Conservation (phyloP, 306 rosid species). For the Corylus americana region DNA sequence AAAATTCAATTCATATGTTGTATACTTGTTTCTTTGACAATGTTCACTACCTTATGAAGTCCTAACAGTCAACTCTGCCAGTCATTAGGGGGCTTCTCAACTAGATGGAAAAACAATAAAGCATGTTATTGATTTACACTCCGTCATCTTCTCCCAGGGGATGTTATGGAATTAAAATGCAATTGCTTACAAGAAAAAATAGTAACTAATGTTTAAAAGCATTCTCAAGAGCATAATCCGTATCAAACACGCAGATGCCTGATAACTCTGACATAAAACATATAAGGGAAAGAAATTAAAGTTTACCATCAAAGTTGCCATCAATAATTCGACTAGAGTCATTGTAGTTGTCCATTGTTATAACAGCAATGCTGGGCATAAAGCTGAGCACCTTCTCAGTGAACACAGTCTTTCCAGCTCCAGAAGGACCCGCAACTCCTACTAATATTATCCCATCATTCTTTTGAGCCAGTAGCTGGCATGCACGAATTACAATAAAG, state of each 20-base stretch:
- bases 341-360: conserved; percentile 94
- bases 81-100: background rate
- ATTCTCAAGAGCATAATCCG: background rate
- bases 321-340: conserved; percentile 92
- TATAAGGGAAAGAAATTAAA: conserved; percentile 4
- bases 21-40: background rate
- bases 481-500: conserved; percentile 91
- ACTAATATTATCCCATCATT: conserved; percentile 82
- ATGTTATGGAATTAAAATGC: background rate
- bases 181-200: background rate
- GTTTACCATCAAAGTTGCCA: conserved; percentile 90
- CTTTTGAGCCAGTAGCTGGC: conserved; percentile 90
- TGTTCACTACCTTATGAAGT: background rate
- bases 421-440: conserved; percentile 99
- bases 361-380: conserved; percentile 94
- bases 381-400: conserved; percentile 86
- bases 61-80: background rate
- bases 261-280: background rate
- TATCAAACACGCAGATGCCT: background rate
- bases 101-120: background rate
- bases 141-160: background rate
- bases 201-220: background rate
- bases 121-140: background rate
- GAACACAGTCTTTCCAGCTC: conserved; percentile 97
- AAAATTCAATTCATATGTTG: background rate